Percentiles rank a stretch among this genome's conserved stretches.
Evolutionary conservation across 495 filamentous ascomycete genomes (phyloP).

Genomic region (Xylaria bambusicola): DNA sequence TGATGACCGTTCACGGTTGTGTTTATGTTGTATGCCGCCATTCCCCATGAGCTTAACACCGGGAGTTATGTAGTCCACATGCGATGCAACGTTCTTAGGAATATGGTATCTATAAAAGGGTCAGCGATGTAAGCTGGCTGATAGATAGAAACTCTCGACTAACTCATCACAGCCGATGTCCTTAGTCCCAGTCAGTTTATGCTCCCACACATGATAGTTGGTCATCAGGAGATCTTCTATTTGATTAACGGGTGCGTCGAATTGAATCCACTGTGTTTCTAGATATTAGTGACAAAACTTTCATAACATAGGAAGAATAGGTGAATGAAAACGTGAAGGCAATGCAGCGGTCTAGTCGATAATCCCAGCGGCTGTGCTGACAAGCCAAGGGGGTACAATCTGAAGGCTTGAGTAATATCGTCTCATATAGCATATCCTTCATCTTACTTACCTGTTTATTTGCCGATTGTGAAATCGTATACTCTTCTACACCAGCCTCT

Average conservation of each 20-base stretch:
- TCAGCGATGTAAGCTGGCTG: background rate
- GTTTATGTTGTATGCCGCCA: slow-evolving; percentile 23
- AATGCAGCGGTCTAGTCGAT: no score
- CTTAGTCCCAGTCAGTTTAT: slow-evolving; percentile 34
- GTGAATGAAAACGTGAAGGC: no score
- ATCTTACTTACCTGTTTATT: slow-evolving; percentile 26
- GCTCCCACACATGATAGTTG: slow-evolving; percentile 58
- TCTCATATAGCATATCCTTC: no score
- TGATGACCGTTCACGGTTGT: slow-evolving; percentile 5
- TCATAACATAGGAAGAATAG: no score
- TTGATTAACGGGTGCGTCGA: slow-evolving; percentile 55
- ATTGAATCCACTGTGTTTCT: slow-evolving; percentile 49
- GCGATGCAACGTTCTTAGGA: slow-evolving; percentile 48
- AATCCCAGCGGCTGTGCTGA: no score
- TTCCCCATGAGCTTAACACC: slow-evolving; percentile 51
- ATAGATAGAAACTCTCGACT: slow-evolving; percentile 8
- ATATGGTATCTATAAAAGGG: slow-evolving; percentile 47
- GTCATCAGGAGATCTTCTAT: slow-evolving; percentile 57
- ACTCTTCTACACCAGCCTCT: slow-evolving; percentile 51
- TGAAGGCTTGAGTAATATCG: no score
- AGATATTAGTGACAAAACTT: slow-evolving; percentile 29
- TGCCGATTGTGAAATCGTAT: slow-evolving; percentile 40
- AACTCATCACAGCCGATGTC: slow-evolving; percentile 36
- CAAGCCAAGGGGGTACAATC: no score
- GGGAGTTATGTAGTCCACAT: slow-evolving; percentile 63